phyloP scores from a whole-genome alignment of 129 eudicot genomes.

The Deinandra increscens region DNA sequence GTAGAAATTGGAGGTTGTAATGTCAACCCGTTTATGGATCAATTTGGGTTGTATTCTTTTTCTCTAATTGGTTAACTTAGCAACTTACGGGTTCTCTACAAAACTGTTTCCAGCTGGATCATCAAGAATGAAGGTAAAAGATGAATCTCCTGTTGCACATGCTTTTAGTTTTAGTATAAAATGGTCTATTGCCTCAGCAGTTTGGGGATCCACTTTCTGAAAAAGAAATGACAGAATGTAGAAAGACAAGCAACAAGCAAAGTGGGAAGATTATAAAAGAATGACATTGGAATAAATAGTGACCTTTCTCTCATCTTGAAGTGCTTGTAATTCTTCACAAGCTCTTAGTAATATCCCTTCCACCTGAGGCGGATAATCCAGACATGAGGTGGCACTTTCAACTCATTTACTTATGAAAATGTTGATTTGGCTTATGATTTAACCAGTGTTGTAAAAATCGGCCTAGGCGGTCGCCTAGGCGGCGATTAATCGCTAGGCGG shows the following conservation, averaged over 20 bases:
- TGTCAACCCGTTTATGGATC: not conserved
- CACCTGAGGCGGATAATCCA: constrained; percentile 37
- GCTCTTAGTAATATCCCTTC: constrained; percentile 87
- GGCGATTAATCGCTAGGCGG: no score
- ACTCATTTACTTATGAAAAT: constrained; percentile 3
- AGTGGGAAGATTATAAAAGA: not conserved
- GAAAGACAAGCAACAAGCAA: constrained; percentile 6
- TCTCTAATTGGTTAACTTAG: not conserved
- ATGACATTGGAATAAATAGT: not conserved
- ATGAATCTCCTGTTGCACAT: constrained; percentile 50
- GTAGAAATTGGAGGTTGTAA: not conserved
- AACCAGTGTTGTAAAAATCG: no score
- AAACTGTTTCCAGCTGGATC: constrained; percentile 86
- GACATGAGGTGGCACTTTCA: constrained; percentile 3
- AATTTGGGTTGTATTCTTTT: not conserved
- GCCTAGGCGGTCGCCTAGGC: no score
- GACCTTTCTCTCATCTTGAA: constrained; percentile 88
- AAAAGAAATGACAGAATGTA: not conserved
- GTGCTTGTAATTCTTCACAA: constrained; percentile 65
- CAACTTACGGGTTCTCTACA: constrained; percentile 68
- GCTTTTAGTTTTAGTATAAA: constrained; percentile 53
- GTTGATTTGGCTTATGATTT: no score
- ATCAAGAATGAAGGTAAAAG: constrained; percentile 59
- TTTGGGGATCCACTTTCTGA: constrained; percentile 73
- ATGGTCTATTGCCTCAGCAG: constrained; percentile 64